Evolutionary conservation across 1,284 basidiomycete species (phyloP).

Genomic region (Blastosporella zonata): DNA sequence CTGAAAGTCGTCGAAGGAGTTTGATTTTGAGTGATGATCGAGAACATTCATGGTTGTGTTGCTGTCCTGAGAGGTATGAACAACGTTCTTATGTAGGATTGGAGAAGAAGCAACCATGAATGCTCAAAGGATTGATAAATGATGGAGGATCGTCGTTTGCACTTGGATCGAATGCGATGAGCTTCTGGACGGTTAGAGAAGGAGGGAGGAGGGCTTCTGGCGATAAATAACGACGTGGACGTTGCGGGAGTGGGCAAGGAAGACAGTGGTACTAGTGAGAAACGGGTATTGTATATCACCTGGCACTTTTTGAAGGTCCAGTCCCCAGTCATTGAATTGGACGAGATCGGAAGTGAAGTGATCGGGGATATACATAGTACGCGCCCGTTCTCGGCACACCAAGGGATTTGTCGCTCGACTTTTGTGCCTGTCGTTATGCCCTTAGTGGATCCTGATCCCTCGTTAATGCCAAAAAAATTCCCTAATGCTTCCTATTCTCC

Average conservation of each 20-base stretch:
- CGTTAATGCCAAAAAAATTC: slow-evolving; percentile 3
- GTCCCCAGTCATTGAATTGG: slow-evolving; percentile 11
- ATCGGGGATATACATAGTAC: slow-evolving; percentile 16
- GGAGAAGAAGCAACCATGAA: slow-evolving; percentile 18
- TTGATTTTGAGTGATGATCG: slow-evolving; percentile 19
- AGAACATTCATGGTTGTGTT: slow-evolving; percentile 20
- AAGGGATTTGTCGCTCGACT: slow-evolving; percentile 3
- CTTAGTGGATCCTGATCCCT: slow-evolving; percentile 15
- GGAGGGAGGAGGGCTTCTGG: slow-evolving; percentile 10
- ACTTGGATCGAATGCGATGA: slow-evolving; percentile 14
- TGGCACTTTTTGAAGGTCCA: slow-evolving; percentile 12
- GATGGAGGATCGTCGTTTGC: slow-evolving; percentile 27
- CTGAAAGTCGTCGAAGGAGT: slow-evolving; percentile 22
- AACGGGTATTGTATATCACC: background rate
- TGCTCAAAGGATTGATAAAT: slow-evolving; percentile 16
- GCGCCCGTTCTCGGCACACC: background rate
- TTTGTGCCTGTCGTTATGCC: slow-evolving; percentile 18
- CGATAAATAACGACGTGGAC: slow-evolving; percentile 21
- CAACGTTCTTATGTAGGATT: slow-evolving; percentile 20
- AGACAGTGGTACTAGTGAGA: slow-evolving; percentile 15
- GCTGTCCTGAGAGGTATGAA: slow-evolving; percentile 6
- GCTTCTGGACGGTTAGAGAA: slow-evolving; percentile 14
- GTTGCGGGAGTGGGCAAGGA: slow-evolving; percentile 23
- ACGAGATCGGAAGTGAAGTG: slow-evolving; percentile 12
- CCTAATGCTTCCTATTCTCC: background rate